Base-by-base conservation (phyloP, 495 filamentous ascomycete species). In the Durotheca rogersii region DNA sequence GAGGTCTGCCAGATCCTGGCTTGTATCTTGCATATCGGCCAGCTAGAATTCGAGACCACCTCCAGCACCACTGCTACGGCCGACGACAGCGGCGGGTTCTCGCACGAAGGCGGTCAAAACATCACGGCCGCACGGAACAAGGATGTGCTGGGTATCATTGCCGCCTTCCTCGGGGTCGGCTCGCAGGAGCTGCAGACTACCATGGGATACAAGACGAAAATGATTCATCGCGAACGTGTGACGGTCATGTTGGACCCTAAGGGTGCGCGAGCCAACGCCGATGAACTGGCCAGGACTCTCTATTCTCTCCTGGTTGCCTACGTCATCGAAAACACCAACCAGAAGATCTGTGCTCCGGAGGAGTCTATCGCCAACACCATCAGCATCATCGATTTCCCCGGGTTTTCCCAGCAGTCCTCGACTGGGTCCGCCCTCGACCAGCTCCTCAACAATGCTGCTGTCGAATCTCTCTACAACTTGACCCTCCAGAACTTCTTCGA, bases 251-350 rank as follows among this genome's bases (percentile, higher is more conserved):
- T 98, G 4, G 93, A 98, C 66, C 90, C 92, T 3, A 83, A 80
- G 32, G 93, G 93, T 29, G 93, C 93, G 12, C 81, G 92, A 15
- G 83, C 80, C 20, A 95, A 95, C 64, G 93, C 93, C 9, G 92
- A 97, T 66, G 92, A 95, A 64, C 78, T 98, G 31, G 92, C 93
- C 1, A 79, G 91, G 42, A 96, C 90, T 0, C 76, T 98, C 2
- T 98, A 98, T 68, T 91, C 91, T n/a, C 85, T 98, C 4, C 75
- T 98, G 14, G 91, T 96, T 11, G 89, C 92, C 7, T 96, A 89
- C 61, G 80, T 97, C 11, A 87, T 96, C 54, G 93, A 98, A 68
- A 85, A 73, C 42, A 87, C 95, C 66, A 98, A 98, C 65, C 87
- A 95, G 67, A 83, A 80, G 58, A 80, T 92, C 15, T 97, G 90